Evolutionary conservation across 371 early-diverging fungal species (phyloP).

Genomic region (Paraphysoderma sedebokerense): DNA sequence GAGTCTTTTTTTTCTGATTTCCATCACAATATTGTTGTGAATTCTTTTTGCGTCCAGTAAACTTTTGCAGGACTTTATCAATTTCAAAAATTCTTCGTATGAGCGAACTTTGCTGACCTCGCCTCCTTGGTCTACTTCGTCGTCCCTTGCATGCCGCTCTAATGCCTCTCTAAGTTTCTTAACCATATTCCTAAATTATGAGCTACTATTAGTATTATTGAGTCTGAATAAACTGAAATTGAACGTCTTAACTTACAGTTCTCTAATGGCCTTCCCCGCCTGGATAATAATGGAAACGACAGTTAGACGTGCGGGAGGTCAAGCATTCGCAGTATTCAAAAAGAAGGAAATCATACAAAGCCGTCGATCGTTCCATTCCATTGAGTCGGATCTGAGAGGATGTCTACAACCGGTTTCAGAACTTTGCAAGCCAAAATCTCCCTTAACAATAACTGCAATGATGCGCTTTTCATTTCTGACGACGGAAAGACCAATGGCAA

Average conservation of each 20-base stretch:
- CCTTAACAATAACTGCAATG: conserved; percentile 41
- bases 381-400: conserved; percentile 64
- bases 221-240: too few relatives aligned
- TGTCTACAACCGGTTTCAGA: conserved; percentile 46
- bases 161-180: conserved; percentile 48
- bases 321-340: not conserved
- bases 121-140: conserved; percentile 12
- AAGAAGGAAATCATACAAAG: conserved; percentile 21
- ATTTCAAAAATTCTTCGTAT: conserved; percentile 55
- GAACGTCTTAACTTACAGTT: conserved; percentile 36
- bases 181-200: conserved; percentile 36
- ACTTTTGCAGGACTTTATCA: conserved; percentile 52
- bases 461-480: conserved; percentile 29
- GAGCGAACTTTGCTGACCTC: conserved; percentile 18
- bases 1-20: conserved; percentile 48
- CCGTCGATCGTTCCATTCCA: conserved; percentile 58
- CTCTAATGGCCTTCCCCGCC: conserved; percentile 39
- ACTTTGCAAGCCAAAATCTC: conserved; percentile 55
- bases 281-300: conserved; percentile 4
- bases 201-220: conserved; percentile 7
- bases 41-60: conserved; percentile 41
- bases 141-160: conserved; percentile 26
- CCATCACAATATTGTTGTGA: conserved; percentile 49
- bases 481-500: conserved; percentile 37
- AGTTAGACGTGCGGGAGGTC: not conserved